Evolutionary conservation across 169 alveolate genomes (phyloP), one percentile per base, ranked within the genome.

Genomic region (Prorocentrum cordatum): DNA sequence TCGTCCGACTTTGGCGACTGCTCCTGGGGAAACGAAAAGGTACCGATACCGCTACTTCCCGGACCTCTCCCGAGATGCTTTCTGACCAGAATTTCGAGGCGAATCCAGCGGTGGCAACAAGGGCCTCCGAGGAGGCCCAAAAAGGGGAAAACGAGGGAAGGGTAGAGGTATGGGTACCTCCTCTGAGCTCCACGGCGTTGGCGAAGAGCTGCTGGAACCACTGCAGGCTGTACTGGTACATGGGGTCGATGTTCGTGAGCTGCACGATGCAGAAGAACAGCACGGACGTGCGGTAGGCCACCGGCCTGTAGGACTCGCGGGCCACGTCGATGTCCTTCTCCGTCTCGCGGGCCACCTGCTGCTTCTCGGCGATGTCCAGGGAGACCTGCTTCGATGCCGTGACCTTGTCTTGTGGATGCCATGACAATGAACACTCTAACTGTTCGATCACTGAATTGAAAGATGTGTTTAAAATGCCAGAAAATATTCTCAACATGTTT

Each of bases 191-290:
- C 20, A 83, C 45, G 26, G 97, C 96, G 72, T 93, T 91, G 54
- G 95, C 95, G 92, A 96, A 95, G 82, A 97, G 92, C 73, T 95
- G 94, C 66, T 97, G 96, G 92, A 95, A 97, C 99, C 99, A 97
- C 94, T 96, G 96, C 38, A 96, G 94, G 36, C 98, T 96, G 92
- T 95, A 97, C 93, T 97, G 97, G 89, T 96, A 97, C 99, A 97
- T 97, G n/a, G 98, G 98, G 93, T 97, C 98, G 77, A 97, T 93
- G 89, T 94, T 92, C 26, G 97, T 94, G 45, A 97, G 93, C 92
- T 97, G 98, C 71, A 95, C 95, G 47, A 96, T 95, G 54, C 97
- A 94, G 95, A 97, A 97, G 96, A 96, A 97, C 54, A 97, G 94
- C 54, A 96, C 93, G n/a, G 96, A 93, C n/a, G 98, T 95, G 75